Conservation (phyloP, 1,284 basidiomycete genomes). For the Trametes pubescens region DNA sequence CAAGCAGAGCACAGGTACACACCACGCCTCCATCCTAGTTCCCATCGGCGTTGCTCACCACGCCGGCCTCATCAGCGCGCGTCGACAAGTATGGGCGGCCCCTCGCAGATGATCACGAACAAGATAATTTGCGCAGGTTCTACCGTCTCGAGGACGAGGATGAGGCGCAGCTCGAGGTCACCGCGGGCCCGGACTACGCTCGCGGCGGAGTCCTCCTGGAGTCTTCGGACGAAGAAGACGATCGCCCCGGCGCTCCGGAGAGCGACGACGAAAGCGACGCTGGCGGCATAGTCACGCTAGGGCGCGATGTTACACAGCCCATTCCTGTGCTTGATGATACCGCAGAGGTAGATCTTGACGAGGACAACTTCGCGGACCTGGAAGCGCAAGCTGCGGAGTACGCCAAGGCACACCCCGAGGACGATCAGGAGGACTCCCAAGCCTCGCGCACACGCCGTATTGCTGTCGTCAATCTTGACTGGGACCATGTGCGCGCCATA, state of each 20-base stretch:
- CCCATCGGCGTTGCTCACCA: constrained; percentile 20
- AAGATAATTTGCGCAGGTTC: constrained; percentile 83
- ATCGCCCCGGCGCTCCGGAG: constrained; percentile 47
- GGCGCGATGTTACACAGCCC: constrained; percentile 50
- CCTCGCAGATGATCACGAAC: constrained; percentile 72
- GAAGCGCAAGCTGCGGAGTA: constrained; percentile 79
- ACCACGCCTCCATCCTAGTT: constrained; percentile 23
- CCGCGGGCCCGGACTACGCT: constrained; percentile 79
- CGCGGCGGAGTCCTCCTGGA: constrained; percentile 88
- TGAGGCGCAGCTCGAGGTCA: constrained; percentile 47
- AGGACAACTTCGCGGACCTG: constrained; percentile 72
- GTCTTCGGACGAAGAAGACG: constrained; percentile 86
- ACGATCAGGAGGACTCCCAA: constrained; percentile 45
- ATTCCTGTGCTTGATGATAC: constrained; percentile 55
- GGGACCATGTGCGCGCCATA: constrained; percentile 93
- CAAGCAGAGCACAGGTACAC: constrained; percentile 52
- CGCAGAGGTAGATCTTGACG: constrained; percentile 81
- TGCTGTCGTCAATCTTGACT: constrained; percentile 97
- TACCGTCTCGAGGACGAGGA: constrained; percentile 75
- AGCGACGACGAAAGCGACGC: constrained; percentile 59
- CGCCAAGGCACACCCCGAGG: constrained; percentile 51
- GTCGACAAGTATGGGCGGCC: constrained; percentile 95
- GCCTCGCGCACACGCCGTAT: constrained; percentile 75
- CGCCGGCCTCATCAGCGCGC: constrained; percentile 51
- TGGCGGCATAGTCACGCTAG: constrained; percentile 60